These are phyloP conservation scores for Trichoderma sp. DNA, from an alignment of 2,329 filamentous ascomycete genomes.

Conservation along the genomic window DNA sequence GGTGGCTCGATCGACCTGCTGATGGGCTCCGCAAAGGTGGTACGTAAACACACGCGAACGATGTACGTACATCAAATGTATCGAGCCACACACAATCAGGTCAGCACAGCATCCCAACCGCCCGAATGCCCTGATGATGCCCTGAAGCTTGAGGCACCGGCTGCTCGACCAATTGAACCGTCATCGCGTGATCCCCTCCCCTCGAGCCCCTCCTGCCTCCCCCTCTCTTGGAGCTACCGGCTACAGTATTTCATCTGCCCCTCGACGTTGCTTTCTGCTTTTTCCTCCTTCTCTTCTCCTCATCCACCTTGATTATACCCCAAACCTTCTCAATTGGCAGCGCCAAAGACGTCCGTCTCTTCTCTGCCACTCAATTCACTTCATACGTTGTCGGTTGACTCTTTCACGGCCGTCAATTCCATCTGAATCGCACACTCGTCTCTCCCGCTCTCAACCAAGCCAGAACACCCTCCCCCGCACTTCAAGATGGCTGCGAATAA, in stretches of 20 bases:
- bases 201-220: constrained; percentile 21
- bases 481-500: constrained; percentile 56
- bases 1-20: constrained; percentile 18
- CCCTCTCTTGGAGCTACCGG: constrained; percentile 23
- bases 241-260: constrained; percentile 24
- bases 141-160: constrained; percentile 11
- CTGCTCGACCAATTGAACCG: constrained; percentile 16
- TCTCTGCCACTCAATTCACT: constrained; percentile 12
- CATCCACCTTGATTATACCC: constrained; percentile 21
- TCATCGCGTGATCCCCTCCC: constrained; percentile 24
- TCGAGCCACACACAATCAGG: constrained; percentile 9
- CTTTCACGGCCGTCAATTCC: neutral
- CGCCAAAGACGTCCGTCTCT: constrained; percentile 20
- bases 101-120: neutral
- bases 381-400: neutral
- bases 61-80: neutral
- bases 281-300: constrained; percentile 23
- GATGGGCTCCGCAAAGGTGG: constrained; percentile 15
- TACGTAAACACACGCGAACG: constrained; percentile 7
- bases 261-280: constrained; percentile 19
- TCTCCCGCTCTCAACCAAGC: constrained; percentile 23
- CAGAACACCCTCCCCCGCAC: constrained; percentile 23
- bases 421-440: constrained; percentile 6
- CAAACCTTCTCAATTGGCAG: constrained; percentile 21
- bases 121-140: constrained; percentile 1